These are phyloP conservation scores for Solanum phureja DNA, from an alignment of 257 asterid species.

Conservation along the genomic window DNA sequence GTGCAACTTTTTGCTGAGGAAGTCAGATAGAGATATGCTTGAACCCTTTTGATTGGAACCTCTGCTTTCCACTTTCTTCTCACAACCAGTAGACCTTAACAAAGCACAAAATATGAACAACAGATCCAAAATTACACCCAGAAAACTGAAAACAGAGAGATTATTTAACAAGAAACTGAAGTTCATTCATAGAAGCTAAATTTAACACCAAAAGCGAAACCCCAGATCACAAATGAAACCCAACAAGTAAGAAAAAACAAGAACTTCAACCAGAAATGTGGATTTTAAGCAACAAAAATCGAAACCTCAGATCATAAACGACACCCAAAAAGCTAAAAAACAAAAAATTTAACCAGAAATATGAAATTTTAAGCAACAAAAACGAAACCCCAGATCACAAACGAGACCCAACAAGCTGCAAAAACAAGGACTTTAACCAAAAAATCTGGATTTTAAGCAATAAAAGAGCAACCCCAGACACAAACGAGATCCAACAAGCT, in stretches of 20 bases:
- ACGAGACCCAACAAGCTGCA: neutral
- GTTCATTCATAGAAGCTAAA: neutral
- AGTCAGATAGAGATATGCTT: slow-evolving; percentile 48
- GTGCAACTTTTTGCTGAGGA: slow-evolving; percentile 50
- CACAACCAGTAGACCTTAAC: slow-evolving; percentile 19
- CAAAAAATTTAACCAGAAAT: neutral
- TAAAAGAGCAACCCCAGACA: neutral
- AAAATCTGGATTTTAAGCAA: neutral
- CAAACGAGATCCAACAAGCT: neutral
- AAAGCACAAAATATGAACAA: neutral
- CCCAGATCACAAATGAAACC: neutral
- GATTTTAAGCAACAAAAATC: neutral
- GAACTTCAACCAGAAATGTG: neutral
- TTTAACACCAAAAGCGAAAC: neutral
- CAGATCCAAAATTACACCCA: neutral
- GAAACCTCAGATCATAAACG: neutral
- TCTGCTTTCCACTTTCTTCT: slow-evolving; percentile 17
- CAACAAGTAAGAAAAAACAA: neutral
- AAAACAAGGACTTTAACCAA: neutral
- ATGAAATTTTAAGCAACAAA: neutral
- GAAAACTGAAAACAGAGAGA: neutral
- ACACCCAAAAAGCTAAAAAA: neutral
- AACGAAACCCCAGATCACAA: neutral
- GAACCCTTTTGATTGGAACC: slow-evolving; percentile 28
- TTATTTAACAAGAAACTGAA: neutral